These are phyloP conservation scores for Barnettozyma populi DNA, from an alignment of 805 yeast genomes.

Conservation along the genomic window DNA sequence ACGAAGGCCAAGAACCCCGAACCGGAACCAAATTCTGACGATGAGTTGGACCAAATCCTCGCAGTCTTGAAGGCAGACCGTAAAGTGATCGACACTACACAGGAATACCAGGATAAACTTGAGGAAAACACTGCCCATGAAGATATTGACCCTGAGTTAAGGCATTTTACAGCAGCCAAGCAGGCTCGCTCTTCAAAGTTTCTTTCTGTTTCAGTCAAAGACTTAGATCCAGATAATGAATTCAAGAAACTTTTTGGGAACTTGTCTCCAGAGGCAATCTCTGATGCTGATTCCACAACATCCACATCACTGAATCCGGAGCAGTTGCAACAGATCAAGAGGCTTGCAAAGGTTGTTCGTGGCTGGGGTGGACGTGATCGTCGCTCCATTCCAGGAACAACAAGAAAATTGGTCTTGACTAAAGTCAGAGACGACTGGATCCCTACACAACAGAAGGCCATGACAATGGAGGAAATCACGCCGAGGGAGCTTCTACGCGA, in stretches of 20 bases:
- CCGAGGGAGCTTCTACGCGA: conserved; percentile 33
- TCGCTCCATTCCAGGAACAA: conserved; percentile 66
- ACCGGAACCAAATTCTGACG: conserved; percentile 37
- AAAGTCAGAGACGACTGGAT: conserved; percentile 77
- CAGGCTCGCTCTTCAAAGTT: conserved; percentile 36
- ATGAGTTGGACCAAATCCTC: conserved; percentile 52
- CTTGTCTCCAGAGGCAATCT: conserved; percentile 67
- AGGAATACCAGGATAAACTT: conserved; percentile 28
- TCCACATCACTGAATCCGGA: conserved; percentile 67
- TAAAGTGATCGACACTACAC: conserved; percentile 19
- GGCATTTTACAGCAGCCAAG: conserved; percentile 41
- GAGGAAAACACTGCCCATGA: conserved; percentile 40
- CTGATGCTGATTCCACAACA: conserved; percentile 73
- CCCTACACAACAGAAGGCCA: conserved; percentile 59
- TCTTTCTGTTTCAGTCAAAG: conserved; percentile 41
- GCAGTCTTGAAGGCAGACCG: conserved; percentile 34
- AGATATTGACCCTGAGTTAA: conserved; percentile 20
- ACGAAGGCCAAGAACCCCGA: not conserved
- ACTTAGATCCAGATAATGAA: conserved; percentile 74
- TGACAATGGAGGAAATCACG: conserved; percentile 52
- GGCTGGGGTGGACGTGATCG: conserved; percentile 86
- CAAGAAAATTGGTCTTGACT: conserved; percentile 60
- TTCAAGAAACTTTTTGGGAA: conserved; percentile 55
- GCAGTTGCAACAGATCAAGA: conserved; percentile 56
- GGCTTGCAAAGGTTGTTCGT: conserved; percentile 44